A percentile compares a stretch with the other conserved stretches of the same genome.
Conservation (phyloP, 2,329 filamentous ascomycete species). For the Calonectria pseudoturangicola region DNA sequence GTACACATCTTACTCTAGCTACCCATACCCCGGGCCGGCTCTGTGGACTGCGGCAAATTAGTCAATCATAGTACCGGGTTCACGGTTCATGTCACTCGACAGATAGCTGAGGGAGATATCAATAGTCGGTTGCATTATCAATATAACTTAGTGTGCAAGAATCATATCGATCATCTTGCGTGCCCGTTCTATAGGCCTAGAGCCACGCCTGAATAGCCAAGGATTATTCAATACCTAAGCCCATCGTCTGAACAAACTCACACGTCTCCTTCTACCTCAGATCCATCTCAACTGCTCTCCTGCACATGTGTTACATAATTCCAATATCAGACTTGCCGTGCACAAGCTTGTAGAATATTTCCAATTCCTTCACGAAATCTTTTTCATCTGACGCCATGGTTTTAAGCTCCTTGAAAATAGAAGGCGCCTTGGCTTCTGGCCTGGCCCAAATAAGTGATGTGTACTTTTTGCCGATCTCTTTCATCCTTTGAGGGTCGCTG, state of each 20-base stretch:
- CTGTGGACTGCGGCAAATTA: constrained; percentile 46
- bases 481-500: not conserved
- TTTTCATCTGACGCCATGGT: not conserved
- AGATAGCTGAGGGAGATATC: not conserved
- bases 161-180: no score
- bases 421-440: not conserved
- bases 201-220: no score
- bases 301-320: not conserved
- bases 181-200: no score
- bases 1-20: constrained; percentile 48
- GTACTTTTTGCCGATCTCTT: not conserved
- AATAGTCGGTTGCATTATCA: not conserved
- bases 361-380: not conserved
- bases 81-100: not conserved
- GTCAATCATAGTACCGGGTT: not conserved
- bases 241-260: no score
- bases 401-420: not conserved
- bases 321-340: not conserved
- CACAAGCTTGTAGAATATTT: not conserved
- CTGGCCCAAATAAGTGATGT: not conserved
- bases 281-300: no score
- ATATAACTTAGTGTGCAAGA: not conserved
- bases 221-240: no score
- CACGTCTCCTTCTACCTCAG: no score
- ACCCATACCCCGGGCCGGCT: constrained; percentile 48